Evolutionary conservation across 208 protist species (phyloP).

Genomic region (Crithidia thermophila): DNA sequence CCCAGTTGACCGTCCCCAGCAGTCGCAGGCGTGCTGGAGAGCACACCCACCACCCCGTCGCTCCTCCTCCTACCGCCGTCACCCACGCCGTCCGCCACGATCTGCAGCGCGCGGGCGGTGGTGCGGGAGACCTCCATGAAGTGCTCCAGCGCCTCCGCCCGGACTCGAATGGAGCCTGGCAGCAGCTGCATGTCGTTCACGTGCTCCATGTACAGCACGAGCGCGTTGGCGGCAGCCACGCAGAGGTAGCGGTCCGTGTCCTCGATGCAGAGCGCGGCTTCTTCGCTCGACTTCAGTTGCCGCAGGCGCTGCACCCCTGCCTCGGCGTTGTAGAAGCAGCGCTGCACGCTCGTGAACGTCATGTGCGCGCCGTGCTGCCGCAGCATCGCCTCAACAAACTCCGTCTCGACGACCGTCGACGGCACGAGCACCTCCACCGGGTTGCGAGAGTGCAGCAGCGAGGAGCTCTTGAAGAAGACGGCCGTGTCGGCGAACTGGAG

Average conservation of each 20-base stretch:
- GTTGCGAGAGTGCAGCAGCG: slow-evolving; percentile 69
- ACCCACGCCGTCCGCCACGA: slow-evolving; percentile 36
- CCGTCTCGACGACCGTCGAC: slow-evolving; percentile 49
- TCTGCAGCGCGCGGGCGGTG: slow-evolving; percentile 64
- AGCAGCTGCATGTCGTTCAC: slow-evolving; percentile 73
- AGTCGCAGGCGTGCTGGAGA: background rate
- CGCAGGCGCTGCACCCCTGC: slow-evolving; percentile 60
- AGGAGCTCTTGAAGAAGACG: slow-evolving; percentile 68
- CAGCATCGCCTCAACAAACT: slow-evolving; percentile 66
- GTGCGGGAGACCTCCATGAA: slow-evolving; percentile 67
- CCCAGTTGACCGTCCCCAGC: no score
- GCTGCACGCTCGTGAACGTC: slow-evolving; percentile 78
- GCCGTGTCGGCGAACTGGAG: slow-evolving; percentile 80
- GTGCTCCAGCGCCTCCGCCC: slow-evolving; percentile 68
- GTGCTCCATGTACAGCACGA: slow-evolving; percentile 76
- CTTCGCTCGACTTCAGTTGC: slow-evolving; percentile 51
- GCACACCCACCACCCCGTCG: background rate
- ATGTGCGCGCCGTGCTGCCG: slow-evolving; percentile 53
- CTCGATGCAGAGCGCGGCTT: slow-evolving; percentile 37
- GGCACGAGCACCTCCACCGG: slow-evolving; percentile 81
- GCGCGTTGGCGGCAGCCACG: slow-evolving; percentile 74
- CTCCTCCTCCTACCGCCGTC: background rate
- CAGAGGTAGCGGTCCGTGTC: slow-evolving; percentile 84
- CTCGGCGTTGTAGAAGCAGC: slow-evolving; percentile 72
- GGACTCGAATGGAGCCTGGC: slow-evolving; percentile 67